Base-by-base conservation (phyloP, 2,329 filamentous ascomycete genomes). In the Sporothrix pallida region DNA sequence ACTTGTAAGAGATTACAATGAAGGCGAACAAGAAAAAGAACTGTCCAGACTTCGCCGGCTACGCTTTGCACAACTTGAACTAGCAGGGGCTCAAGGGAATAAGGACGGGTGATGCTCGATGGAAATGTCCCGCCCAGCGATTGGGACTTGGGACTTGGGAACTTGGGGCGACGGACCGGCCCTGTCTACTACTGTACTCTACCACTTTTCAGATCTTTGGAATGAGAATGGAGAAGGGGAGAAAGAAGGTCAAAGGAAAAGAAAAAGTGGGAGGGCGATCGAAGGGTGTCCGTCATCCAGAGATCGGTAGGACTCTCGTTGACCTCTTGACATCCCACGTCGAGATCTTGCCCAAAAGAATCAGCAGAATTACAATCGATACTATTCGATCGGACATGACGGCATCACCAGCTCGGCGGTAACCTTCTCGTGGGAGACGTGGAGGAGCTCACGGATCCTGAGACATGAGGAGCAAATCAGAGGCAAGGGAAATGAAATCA, bases 291-390 rank as follows among this genome's bases (percentile, higher is more conserved):
- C 50, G 63, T 52, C 63, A 31, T 50, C 13, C 31, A 37, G 31
- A 37, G 31, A 37, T 37, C 7, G 31, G 31, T 37, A 37, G 31
- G 31, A 37, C 31, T 37, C 31, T 37, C 31, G 2, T 37, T 37
- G 31, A 37, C 31, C 31, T 37, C 7, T 37, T 37, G 31, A 5
- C 31, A 7, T 37, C 31, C 31, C 31, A 37, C 31, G 7, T 5
- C 31, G 7, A 37, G 4, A 37, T 37, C 31, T 5, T 3, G 2
- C 9, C 6, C 20, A 12, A 2, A 13, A 56, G 20, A 26, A 70
- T 73, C 72, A 73, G 72, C 72, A 74, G 74, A 73, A 73, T 56
- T 72, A 23, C 70, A 60, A 15, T 26, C 54, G 8, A n/a, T 70
- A 23, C 37, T 1, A 74, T 75, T 74, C 58, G 74, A 23, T 54